phyloP scores from a whole-genome alignment of 2,329 filamentous ascomycete species.

The Microcyclospora tardicrescens region DNA sequence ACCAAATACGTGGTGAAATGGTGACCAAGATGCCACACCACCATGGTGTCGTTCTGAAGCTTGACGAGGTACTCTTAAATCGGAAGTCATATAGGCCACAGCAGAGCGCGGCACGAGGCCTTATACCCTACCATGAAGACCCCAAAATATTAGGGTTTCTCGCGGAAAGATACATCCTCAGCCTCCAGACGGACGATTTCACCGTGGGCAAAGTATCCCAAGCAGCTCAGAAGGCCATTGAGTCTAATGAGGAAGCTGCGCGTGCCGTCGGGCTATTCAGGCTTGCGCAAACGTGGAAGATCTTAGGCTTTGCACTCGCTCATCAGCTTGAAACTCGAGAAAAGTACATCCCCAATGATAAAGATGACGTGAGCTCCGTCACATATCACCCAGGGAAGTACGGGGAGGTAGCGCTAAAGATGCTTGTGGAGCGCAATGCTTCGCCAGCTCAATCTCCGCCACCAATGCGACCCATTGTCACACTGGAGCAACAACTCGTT shows the following conservation, averaged over 20 bases:
- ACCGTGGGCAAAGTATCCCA: background rate
- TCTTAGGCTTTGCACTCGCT: slow-evolving; percentile 34
- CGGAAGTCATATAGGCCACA: slow-evolving; percentile 16
- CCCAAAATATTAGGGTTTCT: slow-evolving; percentile 4
- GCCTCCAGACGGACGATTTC: slow-evolving; percentile 4
- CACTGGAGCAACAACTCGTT: slow-evolving; percentile 12
- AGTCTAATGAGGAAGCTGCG: slow-evolving; percentile 39
- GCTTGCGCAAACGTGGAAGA: slow-evolving; percentile 46
- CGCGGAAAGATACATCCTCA: slow-evolving; percentile 2
- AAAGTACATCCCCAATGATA: background rate
- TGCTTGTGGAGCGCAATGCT: slow-evolving; percentile 1
- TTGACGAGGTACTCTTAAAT: slow-evolving; percentile 15
- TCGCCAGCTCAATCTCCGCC: slow-evolving; percentile 9
- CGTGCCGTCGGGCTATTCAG: slow-evolving; percentile 29
- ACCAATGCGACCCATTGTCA: slow-evolving; percentile 10
- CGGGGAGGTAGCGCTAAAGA: slow-evolving; percentile 1
- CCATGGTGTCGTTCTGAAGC: slow-evolving; percentile 21
- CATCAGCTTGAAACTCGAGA: slow-evolving; percentile 3
- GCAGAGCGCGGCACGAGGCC: slow-evolving; percentile 15
- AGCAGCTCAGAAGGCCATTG: slow-evolving; percentile 1
- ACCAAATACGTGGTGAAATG: slow-evolving; percentile 6
- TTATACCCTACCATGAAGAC: slow-evolving; percentile 11
- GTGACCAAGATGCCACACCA: slow-evolving; percentile 4
- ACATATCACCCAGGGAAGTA: background rate
- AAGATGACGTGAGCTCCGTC: background rate